Evolutionary conservation across 208 protist genomes (phyloP).

Genomic region (Kentomonas sorsogonicus): DNA sequence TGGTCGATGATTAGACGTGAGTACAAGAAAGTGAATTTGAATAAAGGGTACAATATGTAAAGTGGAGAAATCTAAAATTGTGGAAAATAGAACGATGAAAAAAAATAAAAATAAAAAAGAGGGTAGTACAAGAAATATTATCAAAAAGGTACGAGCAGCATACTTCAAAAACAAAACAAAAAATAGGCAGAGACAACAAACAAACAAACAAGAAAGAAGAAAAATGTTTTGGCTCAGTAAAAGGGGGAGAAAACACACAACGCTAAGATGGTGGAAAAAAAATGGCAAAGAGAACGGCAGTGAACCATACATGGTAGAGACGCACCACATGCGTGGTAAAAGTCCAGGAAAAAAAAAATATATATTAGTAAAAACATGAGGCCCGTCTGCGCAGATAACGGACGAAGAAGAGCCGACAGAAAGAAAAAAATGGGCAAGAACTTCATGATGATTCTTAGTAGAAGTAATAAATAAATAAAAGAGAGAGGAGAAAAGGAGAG

Average conservation of each 20-base stretch:
- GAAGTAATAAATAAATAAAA: neutral
- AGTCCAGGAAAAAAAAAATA: too few relatives aligned
- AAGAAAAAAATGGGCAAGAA: too few relatives aligned
- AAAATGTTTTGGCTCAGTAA: too few relatives aligned
- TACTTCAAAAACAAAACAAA: neutral
- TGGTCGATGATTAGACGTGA: too few relatives aligned
- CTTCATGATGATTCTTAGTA: too few relatives aligned
- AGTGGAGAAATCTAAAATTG: neutral
- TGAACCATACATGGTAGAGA: too few relatives aligned
- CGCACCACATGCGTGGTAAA: too few relatives aligned
- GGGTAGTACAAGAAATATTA: neutral
- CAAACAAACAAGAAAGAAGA: neutral
- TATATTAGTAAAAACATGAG: too few relatives aligned
- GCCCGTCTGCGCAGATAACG: too few relatives aligned
- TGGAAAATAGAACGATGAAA: neutral
- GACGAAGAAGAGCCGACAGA: too few relatives aligned
- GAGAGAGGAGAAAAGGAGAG: neutral
- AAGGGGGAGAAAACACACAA: neutral
- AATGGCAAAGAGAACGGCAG: too few relatives aligned
- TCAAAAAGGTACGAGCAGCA: neutral
- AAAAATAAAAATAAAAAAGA: slow-evolving; percentile 3
- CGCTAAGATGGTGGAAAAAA: neutral
- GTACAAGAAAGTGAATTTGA: too few relatives aligned
- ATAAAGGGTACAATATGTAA: neutral
- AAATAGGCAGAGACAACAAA: neutral